phyloP scores from a whole-genome alignment of 1,139 yeast species.

The Hemisphaericaspora subhashii region DNA sequence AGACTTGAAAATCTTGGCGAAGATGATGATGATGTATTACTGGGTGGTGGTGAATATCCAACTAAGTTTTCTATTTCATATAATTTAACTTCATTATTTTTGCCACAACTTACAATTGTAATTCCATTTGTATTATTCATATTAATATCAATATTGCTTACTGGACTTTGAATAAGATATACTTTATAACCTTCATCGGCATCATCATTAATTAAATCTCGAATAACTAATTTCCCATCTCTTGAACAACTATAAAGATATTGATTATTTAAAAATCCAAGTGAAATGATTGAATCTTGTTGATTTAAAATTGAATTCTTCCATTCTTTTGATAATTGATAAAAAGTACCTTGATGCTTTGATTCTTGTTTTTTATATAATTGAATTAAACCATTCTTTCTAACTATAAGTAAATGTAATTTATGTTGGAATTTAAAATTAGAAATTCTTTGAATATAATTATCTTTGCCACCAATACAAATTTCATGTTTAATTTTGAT shows the following conservation, averaged over 20 bases:
- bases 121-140: constrained; percentile 15
- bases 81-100: constrained; percentile 42
- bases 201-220: constrained; percentile 46
- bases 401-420: constrained; percentile 26
- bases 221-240: constrained; percentile 43
- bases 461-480: constrained; percentile 18
- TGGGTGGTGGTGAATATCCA: constrained; percentile 2
- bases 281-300: constrained; percentile 21
- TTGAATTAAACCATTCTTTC: constrained; percentile 33
- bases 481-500: constrained; percentile 21
- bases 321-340: constrained; percentile 38
- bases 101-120: constrained; percentile 43
- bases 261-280: constrained; percentile 29
- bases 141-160: constrained; percentile 33
- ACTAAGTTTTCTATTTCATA: constrained; percentile 19
- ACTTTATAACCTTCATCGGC: constrained; percentile 31
- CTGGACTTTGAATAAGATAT: constrained; percentile 33
- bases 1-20: background rate
- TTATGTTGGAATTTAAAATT: constrained; percentile 22
- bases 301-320: constrained; percentile 27
- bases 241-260: constrained; percentile 46
- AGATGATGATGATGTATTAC: background rate
- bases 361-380: constrained; percentile 23
- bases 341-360: constrained; percentile 10
- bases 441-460: constrained; percentile 22